Evolutionary conservation across 805 yeast genomes (phyloP).

Genomic region (Yamadazyma takamatsuzukensis): DNA sequence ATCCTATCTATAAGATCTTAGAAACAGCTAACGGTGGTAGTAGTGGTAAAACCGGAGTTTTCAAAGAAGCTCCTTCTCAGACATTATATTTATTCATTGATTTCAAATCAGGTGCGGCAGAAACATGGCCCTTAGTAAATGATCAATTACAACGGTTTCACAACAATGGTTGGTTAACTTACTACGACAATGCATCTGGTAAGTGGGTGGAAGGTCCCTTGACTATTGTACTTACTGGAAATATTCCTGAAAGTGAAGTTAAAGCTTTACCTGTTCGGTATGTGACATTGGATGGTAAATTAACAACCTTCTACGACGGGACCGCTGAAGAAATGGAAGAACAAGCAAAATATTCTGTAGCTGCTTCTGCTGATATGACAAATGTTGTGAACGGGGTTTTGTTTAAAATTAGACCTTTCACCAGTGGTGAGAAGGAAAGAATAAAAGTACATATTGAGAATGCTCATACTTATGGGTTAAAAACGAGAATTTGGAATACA

Average conservation of each 20-base stretch:
- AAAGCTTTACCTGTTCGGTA: slow-evolving; percentile 22
- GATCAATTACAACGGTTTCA: slow-evolving; percentile 46
- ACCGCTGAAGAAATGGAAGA: slow-evolving; percentile 19
- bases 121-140: slow-evolving; percentile 44
- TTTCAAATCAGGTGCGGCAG: slow-evolving; percentile 50
- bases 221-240: slow-evolving; percentile 64
- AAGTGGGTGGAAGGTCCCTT: slow-evolving; percentile 49
- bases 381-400: slow-evolving; percentile 20
- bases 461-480: slow-evolving; percentile 50
- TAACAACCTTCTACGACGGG: slow-evolving; percentile 26
- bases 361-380: slow-evolving; percentile 42
- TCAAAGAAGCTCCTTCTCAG: slow-evolving; percentile 39
- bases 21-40: slow-evolving; percentile 41
- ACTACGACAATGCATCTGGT: slow-evolving; percentile 34
- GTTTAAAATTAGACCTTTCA: slow-evolving; percentile 28
- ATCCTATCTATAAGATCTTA: slow-evolving; percentile 47
- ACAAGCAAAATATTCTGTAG: slow-evolving; percentile 27
- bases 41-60: slow-evolving; percentile 26
- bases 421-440: slow-evolving; percentile 27
- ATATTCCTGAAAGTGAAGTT: slow-evolving; percentile 42
- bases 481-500: slow-evolving; percentile 68
- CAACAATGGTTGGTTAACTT: slow-evolving; percentile 48
- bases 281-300: slow-evolving; percentile 52
- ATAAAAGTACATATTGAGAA: slow-evolving; percentile 23
- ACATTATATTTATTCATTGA: slow-evolving; percentile 64